Percentiles rank a stretch among this genome's conserved stretches.
These are phyloP conservation scores for Ganoderma meredithae DNA, from an alignment of 1,284 basidiomycete genomes.

Conservation along the genomic window DNA sequence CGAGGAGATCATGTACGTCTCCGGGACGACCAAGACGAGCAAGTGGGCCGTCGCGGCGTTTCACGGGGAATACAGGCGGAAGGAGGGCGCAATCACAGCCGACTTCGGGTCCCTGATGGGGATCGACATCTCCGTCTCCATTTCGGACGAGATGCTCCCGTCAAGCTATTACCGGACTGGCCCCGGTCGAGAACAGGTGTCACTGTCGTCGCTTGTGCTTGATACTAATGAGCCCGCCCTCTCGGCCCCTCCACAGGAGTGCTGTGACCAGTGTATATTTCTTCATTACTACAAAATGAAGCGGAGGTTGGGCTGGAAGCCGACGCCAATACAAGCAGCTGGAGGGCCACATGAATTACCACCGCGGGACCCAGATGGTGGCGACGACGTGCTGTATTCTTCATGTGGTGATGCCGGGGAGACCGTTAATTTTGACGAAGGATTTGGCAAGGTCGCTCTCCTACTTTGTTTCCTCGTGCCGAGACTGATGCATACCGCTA, in stretches of 20 bases:
- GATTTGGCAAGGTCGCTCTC: background rate
- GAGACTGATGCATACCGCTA: background rate
- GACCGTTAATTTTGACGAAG: background rate
- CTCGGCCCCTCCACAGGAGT: background rate
- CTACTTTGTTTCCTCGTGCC: background rate
- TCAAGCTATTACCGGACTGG: conserved; percentile 9
- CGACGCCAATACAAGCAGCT: conserved; percentile 23
- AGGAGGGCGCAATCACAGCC: conserved; percentile 9
- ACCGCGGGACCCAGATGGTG: conserved; percentile 9
- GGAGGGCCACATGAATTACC: conserved; percentile 30
- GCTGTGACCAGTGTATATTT: conserved; percentile 34
- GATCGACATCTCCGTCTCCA: conserved; percentile 12
- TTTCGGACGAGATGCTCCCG: conserved; percentile 13
- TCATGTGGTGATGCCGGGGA: background rate
- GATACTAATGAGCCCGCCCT: background rate
- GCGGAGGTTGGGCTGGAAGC: conserved; percentile 17
- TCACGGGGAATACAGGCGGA: conserved; percentile 11
- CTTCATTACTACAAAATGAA: conserved; percentile 37
- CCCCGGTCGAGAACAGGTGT: background rate
- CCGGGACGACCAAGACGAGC: conserved; percentile 16
- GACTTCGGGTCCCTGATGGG: conserved; percentile 7
- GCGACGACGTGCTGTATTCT: background rate
- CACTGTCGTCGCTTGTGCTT: background rate
- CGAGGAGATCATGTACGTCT: conserved; percentile 21
- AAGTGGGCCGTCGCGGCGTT: conserved; percentile 28